Evolutionary conservation across 1,284 basidiomycete genomes (phyloP).

Genomic region (Austropuccinia psidii): DNA sequence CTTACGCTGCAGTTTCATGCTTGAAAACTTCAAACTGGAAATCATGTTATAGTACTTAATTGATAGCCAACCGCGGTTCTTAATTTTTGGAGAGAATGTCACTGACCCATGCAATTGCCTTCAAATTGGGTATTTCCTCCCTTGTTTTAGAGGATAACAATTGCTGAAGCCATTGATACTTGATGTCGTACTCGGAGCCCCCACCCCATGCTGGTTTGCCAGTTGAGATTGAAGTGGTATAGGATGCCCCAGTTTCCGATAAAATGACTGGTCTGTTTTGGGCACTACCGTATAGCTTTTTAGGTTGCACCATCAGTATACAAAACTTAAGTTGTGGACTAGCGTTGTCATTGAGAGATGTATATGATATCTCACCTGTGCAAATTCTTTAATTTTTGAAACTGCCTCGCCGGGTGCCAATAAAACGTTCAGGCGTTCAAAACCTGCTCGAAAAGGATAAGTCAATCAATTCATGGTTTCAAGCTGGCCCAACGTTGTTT

Average conservation of each 20-base stretch:
- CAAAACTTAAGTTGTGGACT: too few relatives aligned
- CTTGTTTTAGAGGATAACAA: neutral
- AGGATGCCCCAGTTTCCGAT: constrained; percentile 22
- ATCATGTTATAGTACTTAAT: too few relatives aligned
- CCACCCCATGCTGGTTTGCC: constrained; percentile 10
- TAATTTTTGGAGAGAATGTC: too few relatives aligned
- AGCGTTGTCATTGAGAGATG: too few relatives aligned
- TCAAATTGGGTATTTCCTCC: constrained; percentile 4
- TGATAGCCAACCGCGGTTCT: too few relatives aligned
- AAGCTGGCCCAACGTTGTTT: neutral
- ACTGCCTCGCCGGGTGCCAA: neutral
- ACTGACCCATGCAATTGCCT: constrained; percentile 25
- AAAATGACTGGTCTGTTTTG: constrained; percentile 14
- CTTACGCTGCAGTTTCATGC: constrained; percentile 17
- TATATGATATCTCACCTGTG: too few relatives aligned
- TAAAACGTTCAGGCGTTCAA: constrained; percentile 10
- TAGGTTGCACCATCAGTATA: too few relatives aligned
- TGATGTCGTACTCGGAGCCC: constrained; percentile 25
- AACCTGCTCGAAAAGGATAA: neutral
- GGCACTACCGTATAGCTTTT: constrained; percentile 10
- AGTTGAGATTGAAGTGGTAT: constrained; percentile 8
- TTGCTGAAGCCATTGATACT: constrained; percentile 9
- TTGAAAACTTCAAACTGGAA: constrained; percentile 27
- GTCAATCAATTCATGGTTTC: neutral
- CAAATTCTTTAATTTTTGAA: constrained; percentile 21